phyloP scores from a whole-genome alignment of 1,284 basidiomycete genomes.

The Sporisorium iseilematis-ciliati region DNA sequence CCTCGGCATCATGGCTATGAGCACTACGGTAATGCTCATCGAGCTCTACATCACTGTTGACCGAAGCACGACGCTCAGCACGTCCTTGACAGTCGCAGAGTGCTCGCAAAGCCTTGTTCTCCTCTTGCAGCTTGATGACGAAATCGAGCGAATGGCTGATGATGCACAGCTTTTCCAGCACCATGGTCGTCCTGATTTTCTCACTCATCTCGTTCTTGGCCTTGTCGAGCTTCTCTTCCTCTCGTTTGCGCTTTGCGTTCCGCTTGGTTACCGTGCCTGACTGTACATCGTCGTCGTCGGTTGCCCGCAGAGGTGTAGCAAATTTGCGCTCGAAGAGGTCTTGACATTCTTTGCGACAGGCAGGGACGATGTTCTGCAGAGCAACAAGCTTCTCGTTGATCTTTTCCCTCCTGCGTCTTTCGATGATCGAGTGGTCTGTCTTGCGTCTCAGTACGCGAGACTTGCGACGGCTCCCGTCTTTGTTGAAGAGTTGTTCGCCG shows the following conservation, averaged over 20 bases:
- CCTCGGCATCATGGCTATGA: conserved; percentile 11
- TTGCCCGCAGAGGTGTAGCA: conserved; percentile 7
- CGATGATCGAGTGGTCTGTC: conserved; percentile 68
- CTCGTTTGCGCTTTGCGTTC: conserved; percentile 25
- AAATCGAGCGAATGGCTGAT: conserved; percentile 64
- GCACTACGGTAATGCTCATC: conserved; percentile 37
- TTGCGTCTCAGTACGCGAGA: conserved; percentile 63
- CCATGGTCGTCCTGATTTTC: conserved; percentile 52
- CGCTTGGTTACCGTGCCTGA: conserved; percentile 2
- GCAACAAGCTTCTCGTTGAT: conserved; percentile 68
- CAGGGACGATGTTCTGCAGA: conserved; percentile 62
- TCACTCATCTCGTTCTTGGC: conserved; percentile 37
- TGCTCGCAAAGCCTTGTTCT: conserved; percentile 41
- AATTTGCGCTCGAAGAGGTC: conserved; percentile 56
- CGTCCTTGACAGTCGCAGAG: conserved; percentile 31
- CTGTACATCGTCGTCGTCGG: conserved; percentile 13
- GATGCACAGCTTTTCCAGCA: conserved; percentile 68
- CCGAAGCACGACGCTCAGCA: conserved; percentile 16
- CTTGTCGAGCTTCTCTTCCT: conserved; percentile 34
- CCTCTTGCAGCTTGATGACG: conserved; percentile 42
- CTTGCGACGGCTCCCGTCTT: conserved; percentile 51
- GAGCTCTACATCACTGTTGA: conserved; percentile 23
- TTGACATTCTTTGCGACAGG: conserved; percentile 63
- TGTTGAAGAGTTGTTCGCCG: conserved; percentile 32
- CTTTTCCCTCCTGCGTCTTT: conserved; percentile 66